These are phyloP conservation scores for Nicotiana undulata DNA, from an alignment of 257 asterid species.

Conservation along the genomic window DNA sequence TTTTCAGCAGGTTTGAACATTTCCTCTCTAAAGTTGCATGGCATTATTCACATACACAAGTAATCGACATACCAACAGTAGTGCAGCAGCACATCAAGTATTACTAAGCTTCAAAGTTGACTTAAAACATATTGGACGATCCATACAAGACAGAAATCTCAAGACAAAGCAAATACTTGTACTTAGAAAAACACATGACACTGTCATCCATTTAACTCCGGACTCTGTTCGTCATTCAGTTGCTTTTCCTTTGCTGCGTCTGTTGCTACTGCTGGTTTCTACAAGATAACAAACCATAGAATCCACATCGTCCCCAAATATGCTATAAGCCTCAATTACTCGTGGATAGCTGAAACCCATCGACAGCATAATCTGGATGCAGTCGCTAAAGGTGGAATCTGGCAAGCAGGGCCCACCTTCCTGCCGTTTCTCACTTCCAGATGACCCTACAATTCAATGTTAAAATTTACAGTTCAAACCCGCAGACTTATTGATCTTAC, in stretches of 20 bases:
- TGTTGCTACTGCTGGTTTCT: conserved; percentile 63
- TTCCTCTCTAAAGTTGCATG: background rate
- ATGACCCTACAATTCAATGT: conserved; percentile 39
- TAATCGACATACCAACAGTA: background rate
- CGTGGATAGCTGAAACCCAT: conserved; percentile 97
- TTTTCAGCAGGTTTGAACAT: too few species aligned
- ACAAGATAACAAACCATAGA: conserved; percentile 84
- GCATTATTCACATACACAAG: background rate
- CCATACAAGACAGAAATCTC: background rate
- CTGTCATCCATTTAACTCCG: background rate
- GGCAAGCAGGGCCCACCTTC: conserved; percentile 22
- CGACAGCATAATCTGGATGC: conserved; percentile 78
- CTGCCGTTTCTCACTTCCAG: conserved; percentile 39
- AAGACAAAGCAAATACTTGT: background rate
- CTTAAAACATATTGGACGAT: background rate
- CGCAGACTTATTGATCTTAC: background rate
- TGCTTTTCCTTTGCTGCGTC: conserved; percentile 96
- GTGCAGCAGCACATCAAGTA: background rate
- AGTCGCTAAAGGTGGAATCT: conserved; percentile 30
- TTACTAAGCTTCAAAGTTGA: background rate
- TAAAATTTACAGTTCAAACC: background rate
- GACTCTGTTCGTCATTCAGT: conserved; percentile 41
- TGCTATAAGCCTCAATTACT: conserved; percentile 85
- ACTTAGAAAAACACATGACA: background rate
- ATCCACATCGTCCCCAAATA: conserved; percentile 91